Conservation (phyloP, 768 basidiomycete genomes). For the Exidia glandulosa region DNA sequence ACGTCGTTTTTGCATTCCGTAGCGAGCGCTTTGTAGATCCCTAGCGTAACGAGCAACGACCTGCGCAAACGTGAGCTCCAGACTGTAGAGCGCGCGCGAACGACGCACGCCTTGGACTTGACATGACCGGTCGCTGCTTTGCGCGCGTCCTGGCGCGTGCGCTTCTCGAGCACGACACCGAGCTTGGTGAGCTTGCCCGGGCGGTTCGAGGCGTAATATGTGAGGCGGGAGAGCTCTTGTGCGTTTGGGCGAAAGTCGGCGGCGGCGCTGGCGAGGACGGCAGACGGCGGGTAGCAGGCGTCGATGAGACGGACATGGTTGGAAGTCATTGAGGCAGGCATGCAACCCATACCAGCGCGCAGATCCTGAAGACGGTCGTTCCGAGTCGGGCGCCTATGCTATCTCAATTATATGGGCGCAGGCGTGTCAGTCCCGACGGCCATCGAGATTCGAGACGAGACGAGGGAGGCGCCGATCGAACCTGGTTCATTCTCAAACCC, state of each 20-base stretch:
- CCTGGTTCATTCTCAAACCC: not conserved
- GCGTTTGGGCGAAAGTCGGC: constrained; percentile 73
- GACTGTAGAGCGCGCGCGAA: not conserved
- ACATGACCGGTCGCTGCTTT: constrained; percentile 68
- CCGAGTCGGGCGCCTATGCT: not conserved
- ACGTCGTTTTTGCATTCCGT: constrained; percentile 83
- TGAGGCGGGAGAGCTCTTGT: constrained; percentile 74
- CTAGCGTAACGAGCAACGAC: constrained; percentile 69
- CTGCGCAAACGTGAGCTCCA: constrained; percentile 23
- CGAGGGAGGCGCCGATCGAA: not conserved
- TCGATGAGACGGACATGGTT: constrained; percentile 76
- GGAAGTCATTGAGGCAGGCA: constrained; percentile 58
- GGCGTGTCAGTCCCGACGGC: not conserved
- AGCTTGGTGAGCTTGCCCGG: constrained; percentile 74
- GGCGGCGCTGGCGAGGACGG: constrained; percentile 60
- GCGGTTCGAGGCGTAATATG: constrained; percentile 79
- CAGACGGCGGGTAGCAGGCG: constrained; percentile 76
- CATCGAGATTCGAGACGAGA: not conserved
- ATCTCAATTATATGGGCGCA: not conserved
- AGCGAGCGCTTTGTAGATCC: constrained; percentile 70
- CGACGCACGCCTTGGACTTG: constrained; percentile 66
- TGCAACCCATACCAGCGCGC: constrained; percentile 42
- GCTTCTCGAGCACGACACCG: constrained; percentile 66
- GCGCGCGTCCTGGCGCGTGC: constrained; percentile 46
- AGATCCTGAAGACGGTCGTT: not conserved